Evolutionary conservation across 179 eudicot genomes (phyloP).

Genomic region (Camellia oleifera): DNA sequence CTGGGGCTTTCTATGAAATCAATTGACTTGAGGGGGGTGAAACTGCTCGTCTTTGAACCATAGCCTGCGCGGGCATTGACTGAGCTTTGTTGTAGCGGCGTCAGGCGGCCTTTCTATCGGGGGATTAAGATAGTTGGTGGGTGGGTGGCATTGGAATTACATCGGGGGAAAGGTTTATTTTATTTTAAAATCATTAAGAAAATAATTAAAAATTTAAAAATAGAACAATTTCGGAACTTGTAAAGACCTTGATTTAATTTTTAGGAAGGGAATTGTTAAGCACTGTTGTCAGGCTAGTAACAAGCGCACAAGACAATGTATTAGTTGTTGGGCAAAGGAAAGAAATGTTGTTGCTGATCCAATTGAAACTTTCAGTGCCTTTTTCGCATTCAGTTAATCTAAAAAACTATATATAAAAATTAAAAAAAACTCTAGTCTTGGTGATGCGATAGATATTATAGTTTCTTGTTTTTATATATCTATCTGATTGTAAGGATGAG

Average conservation of each 20-base stretch:
- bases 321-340: not conserved
- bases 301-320: not conserved
- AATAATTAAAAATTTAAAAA: not conserved
- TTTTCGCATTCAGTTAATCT: not conserved
- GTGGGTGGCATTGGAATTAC: not conserved
- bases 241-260: not conserved
- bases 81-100: not conserved
- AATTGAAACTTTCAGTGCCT: not conserved
- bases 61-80: constrained; percentile 6
- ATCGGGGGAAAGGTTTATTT: not conserved
- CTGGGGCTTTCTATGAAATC: constrained; percentile 29
- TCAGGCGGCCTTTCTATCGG: constrained; percentile 1
- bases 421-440: too few relatives aligned
- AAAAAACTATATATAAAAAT: too few relatives aligned
- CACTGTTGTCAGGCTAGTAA: not conserved
- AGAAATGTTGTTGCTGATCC: not conserved
- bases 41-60: constrained; percentile 8
- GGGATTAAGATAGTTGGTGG: not conserved
- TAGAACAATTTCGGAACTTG: not conserved
- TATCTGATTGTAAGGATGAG: too few relatives aligned
- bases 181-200: not conserved
- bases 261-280: not conserved
- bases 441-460: not conserved
- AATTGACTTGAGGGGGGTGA: constrained; percentile 18
- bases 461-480: not conserved